Conservation (phyloP, 179 eudicot species). For the Heliamphora pulchella region DNA sequence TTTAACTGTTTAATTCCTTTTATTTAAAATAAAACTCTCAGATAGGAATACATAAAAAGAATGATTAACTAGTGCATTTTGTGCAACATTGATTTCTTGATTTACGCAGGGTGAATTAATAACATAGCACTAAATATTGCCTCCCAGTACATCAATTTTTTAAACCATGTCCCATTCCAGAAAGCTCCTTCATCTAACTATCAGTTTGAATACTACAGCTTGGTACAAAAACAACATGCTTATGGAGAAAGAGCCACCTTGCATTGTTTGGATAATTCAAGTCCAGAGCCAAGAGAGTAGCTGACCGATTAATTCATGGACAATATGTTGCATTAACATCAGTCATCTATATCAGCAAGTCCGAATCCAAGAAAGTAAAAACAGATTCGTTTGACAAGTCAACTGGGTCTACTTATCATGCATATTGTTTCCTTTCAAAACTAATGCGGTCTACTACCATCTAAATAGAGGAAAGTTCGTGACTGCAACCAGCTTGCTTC, state of each 20-base stretch:
- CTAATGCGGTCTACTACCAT: background rate
- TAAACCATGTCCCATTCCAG: background rate
- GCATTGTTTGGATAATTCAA: background rate
- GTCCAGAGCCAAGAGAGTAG: background rate
- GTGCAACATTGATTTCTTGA: background rate
- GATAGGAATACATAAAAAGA: background rate
- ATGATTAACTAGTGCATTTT: background rate
- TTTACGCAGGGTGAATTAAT: background rate
- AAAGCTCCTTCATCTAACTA: background rate
- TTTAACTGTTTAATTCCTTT: background rate
- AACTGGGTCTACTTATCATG: background rate
- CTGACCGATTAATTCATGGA: slow-evolving; percentile 4
- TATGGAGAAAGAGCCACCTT: background rate
- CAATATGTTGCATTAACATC: background rate
- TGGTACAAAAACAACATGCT: background rate
- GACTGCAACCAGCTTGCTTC: background rate
- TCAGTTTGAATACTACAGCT: background rate
- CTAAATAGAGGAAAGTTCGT: background rate
- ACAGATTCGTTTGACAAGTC: background rate
- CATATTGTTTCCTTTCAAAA: background rate
- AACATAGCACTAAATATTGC: background rate
- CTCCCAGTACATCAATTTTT: background rate
- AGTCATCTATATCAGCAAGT: background rate
- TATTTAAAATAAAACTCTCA: background rate
- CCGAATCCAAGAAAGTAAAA: background rate